phyloP scores from a whole-genome alignment of 352 stramenopile genomes.

The Phytophthora syringae region DNA sequence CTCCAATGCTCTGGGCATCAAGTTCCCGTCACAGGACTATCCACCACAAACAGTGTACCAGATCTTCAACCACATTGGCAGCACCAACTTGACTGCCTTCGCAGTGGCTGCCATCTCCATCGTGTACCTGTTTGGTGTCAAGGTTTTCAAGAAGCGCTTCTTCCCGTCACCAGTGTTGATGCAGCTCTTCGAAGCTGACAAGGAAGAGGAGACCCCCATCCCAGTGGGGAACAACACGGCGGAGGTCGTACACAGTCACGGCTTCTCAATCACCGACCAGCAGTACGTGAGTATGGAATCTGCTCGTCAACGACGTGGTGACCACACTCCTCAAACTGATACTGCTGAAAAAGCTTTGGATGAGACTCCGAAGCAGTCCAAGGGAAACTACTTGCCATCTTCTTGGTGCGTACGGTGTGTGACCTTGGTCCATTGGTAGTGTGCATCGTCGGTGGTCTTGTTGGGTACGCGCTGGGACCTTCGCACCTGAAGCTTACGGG shows the following conservation, averaged over 20 bases:
- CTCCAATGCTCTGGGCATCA: conserved; percentile 82
- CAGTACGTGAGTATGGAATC: conserved; percentile 52
- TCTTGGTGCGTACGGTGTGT: conserved; percentile 51
- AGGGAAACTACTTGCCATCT: conserved; percentile 31
- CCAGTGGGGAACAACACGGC: conserved; percentile 13
- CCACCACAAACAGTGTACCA: conserved; percentile 68
- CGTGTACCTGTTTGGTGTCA: conserved; percentile 50
- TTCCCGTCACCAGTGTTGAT: conserved; percentile 42
- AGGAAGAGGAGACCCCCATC: conserved; percentile 20
- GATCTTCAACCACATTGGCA: conserved; percentile 61
- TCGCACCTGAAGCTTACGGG: conserved; percentile 76
- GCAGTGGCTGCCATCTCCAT: conserved; percentile 68
- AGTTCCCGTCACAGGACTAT: conserved; percentile 51
- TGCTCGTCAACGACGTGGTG: conserved; percentile 18
- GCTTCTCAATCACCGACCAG: conserved; percentile 54
- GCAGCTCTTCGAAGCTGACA: conserved; percentile 38
- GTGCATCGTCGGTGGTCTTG: conserved; percentile 65
- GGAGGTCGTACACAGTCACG: conserved; percentile 31
- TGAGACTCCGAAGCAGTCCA: conserved; percentile 6
- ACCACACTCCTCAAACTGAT: conserved; percentile 8
- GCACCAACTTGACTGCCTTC: conserved; percentile 81
- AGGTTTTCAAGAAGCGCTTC: conserved; percentile 50
- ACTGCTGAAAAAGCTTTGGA: conserved; percentile 16
- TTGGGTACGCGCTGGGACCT: conserved; percentile 50
- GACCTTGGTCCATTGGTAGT: conserved; percentile 79